phyloP scores from a whole-genome alignment of 1,284 basidiomycete species.

The Coriolopsis trogii region DNA sequence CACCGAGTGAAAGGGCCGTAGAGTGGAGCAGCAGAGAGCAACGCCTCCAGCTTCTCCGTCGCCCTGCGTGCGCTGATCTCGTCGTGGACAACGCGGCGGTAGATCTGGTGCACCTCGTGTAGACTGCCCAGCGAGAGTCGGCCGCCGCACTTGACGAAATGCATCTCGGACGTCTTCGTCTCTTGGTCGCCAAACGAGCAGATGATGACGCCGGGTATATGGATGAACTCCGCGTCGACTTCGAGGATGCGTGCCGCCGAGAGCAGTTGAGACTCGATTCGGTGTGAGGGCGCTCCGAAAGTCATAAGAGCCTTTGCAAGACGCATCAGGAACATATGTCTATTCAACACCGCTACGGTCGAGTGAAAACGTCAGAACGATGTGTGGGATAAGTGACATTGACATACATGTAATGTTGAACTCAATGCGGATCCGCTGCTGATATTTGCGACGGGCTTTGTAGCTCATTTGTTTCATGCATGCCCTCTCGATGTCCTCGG shows the following conservation, averaged over 20 bases:
- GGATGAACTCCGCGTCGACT: slow-evolving; percentile 81
- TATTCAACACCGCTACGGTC: slow-evolving; percentile 56
- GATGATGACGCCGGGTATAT: slow-evolving; percentile 81
- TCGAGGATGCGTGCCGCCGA: slow-evolving; percentile 84
- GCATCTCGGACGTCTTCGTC: slow-evolving; percentile 77
- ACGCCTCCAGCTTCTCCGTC: slow-evolving; percentile 47
- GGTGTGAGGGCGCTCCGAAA: slow-evolving; percentile 74
- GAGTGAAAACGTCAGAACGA: slow-evolving; percentile 23
- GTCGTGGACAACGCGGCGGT: slow-evolving; percentile 82
- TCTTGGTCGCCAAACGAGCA: slow-evolving; percentile 83
- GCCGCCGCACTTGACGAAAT: slow-evolving; percentile 79
- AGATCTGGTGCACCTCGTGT: slow-evolving; percentile 77
- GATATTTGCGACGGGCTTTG: slow-evolving; percentile 61
- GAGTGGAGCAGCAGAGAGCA: slow-evolving; percentile 56
- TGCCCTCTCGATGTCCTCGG: slow-evolving; percentile 60
- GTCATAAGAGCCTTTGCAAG: slow-evolving; percentile 68
- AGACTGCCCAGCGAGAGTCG: slow-evolving; percentile 76
- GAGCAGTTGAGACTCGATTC: slow-evolving; percentile 67
- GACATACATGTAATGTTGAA: slow-evolving; percentile 68
- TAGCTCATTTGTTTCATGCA: slow-evolving; percentile 66
- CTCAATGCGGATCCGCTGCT: slow-evolving; percentile 63
- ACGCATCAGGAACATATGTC: slow-evolving; percentile 65
- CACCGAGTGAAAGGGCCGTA: slow-evolving; percentile 66
- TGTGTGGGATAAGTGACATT: neutral
- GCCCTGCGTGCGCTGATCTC: slow-evolving; percentile 80